Conservation (phyloP, 1,284 basidiomycete genomes). For the Sanghuangporus weigelae region DNA sequence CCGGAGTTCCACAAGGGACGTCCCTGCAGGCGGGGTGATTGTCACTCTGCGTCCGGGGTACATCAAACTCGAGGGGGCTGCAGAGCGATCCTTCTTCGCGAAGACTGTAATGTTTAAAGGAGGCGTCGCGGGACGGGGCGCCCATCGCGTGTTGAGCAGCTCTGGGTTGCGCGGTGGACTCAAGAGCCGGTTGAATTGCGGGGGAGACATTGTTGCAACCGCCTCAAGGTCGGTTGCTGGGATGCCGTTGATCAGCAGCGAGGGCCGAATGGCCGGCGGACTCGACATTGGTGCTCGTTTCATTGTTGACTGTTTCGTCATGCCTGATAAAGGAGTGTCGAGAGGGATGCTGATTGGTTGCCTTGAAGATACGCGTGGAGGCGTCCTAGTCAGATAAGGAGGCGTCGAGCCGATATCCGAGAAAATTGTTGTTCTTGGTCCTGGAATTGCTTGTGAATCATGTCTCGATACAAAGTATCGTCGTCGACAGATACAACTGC, state of each 20-base stretch:
- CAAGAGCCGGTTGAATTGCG: neutral
- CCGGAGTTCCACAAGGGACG: slow-evolving; percentile 4
- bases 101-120: slow-evolving; percentile 7
- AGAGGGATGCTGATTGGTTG: neutral
- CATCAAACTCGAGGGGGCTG: neutral
- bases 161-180: slow-evolving; percentile 5
- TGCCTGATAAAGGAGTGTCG: neutral
- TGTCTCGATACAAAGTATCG: too few relatives aligned
- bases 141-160: slow-evolving; percentile 11
- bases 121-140: slow-evolving; percentile 1
- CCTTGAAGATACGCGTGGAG: neutral
- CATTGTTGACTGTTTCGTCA: neutral
- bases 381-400: neutral
- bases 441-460: too few relatives aligned
- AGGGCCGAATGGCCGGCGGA: neutral
- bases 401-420: neutral
- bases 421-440: too few relatives aligned
- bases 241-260: neutral
- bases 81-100: neutral
- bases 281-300: neutral
- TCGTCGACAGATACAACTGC: too few relatives aligned
- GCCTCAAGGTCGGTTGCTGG: slow-evolving; percentile 1
- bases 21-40: slow-evolving; percentile 6
- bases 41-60: slow-evolving; percentile 2
- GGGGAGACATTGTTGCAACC: neutral